Conservation (phyloP, 352 stramenopile genomes). For the Pythium sp. region DNA sequence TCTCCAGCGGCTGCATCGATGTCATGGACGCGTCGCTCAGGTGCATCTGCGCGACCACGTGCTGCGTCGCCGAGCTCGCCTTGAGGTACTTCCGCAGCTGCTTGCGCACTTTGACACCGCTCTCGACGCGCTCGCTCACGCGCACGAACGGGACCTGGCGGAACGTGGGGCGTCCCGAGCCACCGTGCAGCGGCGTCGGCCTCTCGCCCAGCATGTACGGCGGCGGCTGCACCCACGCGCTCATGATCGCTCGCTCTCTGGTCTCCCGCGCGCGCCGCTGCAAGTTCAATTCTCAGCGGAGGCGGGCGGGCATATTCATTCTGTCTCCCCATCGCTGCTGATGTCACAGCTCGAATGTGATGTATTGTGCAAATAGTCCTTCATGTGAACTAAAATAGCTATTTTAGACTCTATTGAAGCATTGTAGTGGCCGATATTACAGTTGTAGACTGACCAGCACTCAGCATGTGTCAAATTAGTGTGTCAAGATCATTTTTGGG, state of each 20-base stretch:
- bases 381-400: background rate
- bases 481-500: background rate
- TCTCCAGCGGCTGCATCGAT: conserved; percentile 76
- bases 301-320: background rate
- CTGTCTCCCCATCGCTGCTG: background rate
- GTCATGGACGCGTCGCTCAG: conserved; percentile 74
- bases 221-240: conserved; percentile 40
- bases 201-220: conserved; percentile 83
- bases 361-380: background rate
- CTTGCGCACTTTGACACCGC: conserved; percentile 77
- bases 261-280: background rate
- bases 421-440: background rate
- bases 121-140: conserved; percentile 75
- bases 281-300: conserved; percentile 4
- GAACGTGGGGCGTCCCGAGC: conserved; percentile 55
- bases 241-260: conserved; percentile 7
- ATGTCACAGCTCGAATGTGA: background rate
- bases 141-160: conserved; percentile 83
- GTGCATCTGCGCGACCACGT: conserved; percentile 78
- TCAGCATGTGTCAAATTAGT: background rate
- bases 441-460: background rate
- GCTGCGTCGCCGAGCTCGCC: conserved; percentile 67
- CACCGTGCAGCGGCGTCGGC: conserved; percentile 49
- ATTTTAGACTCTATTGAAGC: background rate
- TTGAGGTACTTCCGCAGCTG: conserved; percentile 85